A percentile compares a stretch with the other conserved stretches of the same genome.
These are phyloP conservation scores for Phtheirospermum japonicum DNA, from an alignment of 257 asterid species.

Conservation along the genomic window DNA sequence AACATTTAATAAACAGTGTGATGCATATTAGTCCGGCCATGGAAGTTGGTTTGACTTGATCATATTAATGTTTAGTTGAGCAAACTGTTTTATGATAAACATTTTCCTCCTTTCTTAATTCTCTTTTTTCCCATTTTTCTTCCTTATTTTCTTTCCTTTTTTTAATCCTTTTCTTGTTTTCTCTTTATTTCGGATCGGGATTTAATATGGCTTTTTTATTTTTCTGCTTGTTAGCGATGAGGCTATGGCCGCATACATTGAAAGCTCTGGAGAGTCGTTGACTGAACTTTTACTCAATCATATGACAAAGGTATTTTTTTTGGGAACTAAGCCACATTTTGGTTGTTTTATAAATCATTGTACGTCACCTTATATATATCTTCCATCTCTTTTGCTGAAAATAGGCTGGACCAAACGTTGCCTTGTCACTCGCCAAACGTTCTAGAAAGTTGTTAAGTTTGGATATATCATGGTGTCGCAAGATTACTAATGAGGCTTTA, in stretches of 20 bases:
- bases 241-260: conserved; percentile 76
- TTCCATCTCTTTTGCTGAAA: conserved; percentile 12
- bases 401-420: conserved; percentile 56
- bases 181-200: neutral
- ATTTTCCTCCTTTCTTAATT: neutral
- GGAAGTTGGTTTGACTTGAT: conserved; percentile 5
- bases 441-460: conserved; percentile 51
- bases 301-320: conserved; percentile 48
- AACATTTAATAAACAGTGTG: neutral
- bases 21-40: neutral
- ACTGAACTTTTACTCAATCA: conserved; percentile 63
- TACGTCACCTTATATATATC: neutral
- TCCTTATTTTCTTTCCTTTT: no score
- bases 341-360: neutral
- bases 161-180: conserved; percentile 2
- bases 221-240: conserved; percentile 55
- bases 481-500: conserved; percentile 52
- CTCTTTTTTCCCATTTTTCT: neutral
- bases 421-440: conserved; percentile 58
- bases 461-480: conserved; percentile 84
- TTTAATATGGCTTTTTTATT: conserved; percentile 17
- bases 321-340: neutral
- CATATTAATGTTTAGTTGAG: conserved; percentile 4
- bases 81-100: neutral
- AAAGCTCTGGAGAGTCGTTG: conserved; percentile 68